Evolutionary conservation across 2,329 filamentous ascomycete genomes (phyloP).

Genomic region (Fusarium algeriense): DNA sequence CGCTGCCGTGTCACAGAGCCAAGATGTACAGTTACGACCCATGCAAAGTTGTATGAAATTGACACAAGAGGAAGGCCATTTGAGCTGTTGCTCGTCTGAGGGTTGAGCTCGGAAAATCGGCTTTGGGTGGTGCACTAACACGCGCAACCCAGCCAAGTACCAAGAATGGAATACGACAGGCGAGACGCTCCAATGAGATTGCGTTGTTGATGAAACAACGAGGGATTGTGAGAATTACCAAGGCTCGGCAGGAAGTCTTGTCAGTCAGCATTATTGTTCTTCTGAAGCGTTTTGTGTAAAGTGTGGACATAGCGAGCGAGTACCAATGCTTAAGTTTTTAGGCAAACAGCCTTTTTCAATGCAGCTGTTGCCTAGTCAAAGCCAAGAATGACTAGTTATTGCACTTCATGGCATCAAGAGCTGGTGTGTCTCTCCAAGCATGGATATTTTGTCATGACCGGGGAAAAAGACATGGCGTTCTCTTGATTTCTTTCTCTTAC

Average conservation of each 20-base stretch:
- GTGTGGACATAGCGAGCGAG: background rate
- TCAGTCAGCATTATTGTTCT: background rate
- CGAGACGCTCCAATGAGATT: constrained; percentile 18
- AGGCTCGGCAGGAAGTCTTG: constrained; percentile 10
- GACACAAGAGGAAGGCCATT: constrained; percentile 16
- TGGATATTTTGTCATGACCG: constrained; percentile 4
- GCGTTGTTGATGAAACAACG: background rate
- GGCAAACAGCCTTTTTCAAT: background rate
- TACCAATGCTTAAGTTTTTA: background rate
- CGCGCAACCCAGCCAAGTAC: constrained; percentile 15
- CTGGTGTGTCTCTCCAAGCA: background rate
- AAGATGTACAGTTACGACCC: constrained; percentile 19
- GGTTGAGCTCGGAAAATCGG: constrained; percentile 36
- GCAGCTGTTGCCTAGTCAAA: background rate
- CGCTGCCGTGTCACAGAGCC: constrained; percentile 25
- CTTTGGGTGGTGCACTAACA: constrained; percentile 27
- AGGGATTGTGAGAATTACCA: background rate
- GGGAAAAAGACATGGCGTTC: constrained; percentile 16
- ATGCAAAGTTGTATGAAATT: constrained; percentile 19
- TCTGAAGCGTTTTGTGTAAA: constrained; percentile 5
- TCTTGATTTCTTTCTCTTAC: background rate
- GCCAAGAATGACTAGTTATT: background rate
- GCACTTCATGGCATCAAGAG: too few species aligned
- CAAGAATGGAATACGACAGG: constrained; percentile 17
- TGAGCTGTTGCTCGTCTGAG: constrained; percentile 9